Evolutionary conservation across 2,329 filamentous ascomycete genomes (phyloP).

Genomic region (Annulohypoxylon truncatum): DNA sequence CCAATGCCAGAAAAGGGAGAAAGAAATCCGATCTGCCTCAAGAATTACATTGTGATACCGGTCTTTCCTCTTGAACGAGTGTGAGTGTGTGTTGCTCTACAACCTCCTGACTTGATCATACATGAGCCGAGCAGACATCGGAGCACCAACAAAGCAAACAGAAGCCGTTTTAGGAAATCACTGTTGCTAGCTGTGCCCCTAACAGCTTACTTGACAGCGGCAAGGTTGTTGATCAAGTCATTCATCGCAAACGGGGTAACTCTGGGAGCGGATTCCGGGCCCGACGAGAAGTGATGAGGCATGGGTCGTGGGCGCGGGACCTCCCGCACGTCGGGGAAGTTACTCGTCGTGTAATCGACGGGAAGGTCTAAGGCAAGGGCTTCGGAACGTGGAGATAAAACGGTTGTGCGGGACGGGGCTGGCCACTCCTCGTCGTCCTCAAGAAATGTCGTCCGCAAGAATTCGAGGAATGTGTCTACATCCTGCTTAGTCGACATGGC

Average conservation of each 20-base stretch:
- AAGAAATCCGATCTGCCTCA: conserved; percentile 12
- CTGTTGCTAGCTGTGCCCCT: not conserved
- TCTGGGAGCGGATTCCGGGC: conserved; percentile 34
- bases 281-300: conserved; percentile 32
- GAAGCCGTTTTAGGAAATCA: conserved; percentile 9
- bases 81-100: conserved; percentile 4
- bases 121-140: conserved; percentile 4
- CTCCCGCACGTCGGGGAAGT: conserved; percentile 44
- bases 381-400: conserved; percentile 26
- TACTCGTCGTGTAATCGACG: conserved; percentile 35
- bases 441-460: conserved; percentile 57
- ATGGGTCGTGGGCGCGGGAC: conserved; percentile 36
- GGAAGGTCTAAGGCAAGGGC: conserved; percentile 28
- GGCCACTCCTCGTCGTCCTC: conserved; percentile 40
- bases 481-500: conserved; percentile 70
- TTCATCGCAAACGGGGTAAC: conserved; percentile 36
- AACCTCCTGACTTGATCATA: conserved; percentile 12
- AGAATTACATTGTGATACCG: conserved; percentile 7
- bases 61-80: conserved; percentile 1
- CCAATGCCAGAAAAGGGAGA: conserved; percentile 18
- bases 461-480: conserved; percentile 61
- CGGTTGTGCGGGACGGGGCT: conserved; percentile 28
- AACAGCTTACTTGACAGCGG: conserved; percentile 29
- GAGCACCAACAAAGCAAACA: conserved; percentile 19
- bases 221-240: conserved; percentile 33